Percentiles rank a stretch among this genome's conserved stretches.
phyloP scores from a whole-genome alignment of 2,329 filamentous ascomycete genomes.

The Cladosporium sphaerospermum region DNA sequence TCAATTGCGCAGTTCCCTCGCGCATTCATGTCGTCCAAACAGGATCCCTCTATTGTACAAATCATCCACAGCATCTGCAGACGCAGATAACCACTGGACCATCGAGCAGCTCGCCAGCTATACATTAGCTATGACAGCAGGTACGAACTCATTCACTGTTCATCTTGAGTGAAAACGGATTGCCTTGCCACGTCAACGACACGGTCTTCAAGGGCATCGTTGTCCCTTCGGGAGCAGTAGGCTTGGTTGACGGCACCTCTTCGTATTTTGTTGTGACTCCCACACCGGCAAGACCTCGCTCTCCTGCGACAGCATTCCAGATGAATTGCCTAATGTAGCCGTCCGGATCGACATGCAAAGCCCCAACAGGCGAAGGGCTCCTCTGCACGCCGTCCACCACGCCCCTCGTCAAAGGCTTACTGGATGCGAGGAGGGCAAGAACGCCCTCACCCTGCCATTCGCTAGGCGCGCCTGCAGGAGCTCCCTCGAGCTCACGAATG shows the following conservation, averaged over 20 bases:
- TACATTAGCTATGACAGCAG: too few species aligned
- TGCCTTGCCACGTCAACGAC: constrained; percentile 25
- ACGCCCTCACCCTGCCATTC: constrained; percentile 63
- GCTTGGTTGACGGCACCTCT: neutral
- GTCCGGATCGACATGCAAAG: constrained; percentile 53
- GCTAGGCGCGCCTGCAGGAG: constrained; percentile 65
- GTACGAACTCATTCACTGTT: too few species aligned
- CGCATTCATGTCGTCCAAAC: too few species aligned
- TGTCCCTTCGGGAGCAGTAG: neutral
- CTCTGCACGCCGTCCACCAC: constrained; percentile 65
- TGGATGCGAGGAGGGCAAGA: constrained; percentile 65
- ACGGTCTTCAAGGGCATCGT: constrained; percentile 14
- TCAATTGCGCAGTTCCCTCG: too few species aligned
- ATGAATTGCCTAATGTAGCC: constrained; percentile 61
- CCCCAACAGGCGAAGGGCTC: constrained; percentile 66
- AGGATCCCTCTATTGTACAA: too few species aligned
- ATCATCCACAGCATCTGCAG: too few species aligned
- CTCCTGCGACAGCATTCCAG: constrained; percentile 62
- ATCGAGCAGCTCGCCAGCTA: too few species aligned
- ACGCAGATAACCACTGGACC: too few species aligned
- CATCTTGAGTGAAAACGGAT: constrained; percentile 13
- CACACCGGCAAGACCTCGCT: constrained; percentile 55
- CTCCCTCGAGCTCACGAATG: constrained; percentile 72
- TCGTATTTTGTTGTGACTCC: constrained; percentile 22
- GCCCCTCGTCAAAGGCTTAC: constrained; percentile 68